Evolutionary conservation across 2,329 filamentous ascomycete species (phyloP), one percentile per base, ranked within the genome.

Genomic region (Emericellopsis cladophorae): DNA sequence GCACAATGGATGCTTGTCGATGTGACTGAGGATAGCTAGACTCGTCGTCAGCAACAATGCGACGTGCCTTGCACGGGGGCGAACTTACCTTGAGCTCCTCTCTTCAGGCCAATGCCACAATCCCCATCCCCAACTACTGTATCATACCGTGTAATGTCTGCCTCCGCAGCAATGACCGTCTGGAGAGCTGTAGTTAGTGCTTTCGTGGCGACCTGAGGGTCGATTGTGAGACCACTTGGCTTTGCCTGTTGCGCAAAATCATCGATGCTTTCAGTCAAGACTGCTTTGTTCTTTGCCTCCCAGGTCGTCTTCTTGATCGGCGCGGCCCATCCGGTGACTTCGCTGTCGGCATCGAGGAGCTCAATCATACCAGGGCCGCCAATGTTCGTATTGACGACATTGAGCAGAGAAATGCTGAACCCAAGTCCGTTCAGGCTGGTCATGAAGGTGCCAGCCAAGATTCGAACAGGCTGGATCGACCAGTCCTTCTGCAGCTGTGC

Each of bases 121-220:
- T 95, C 88, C 37, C 88, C 88, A 54, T 95, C 88, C 34, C 88
- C 88, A 21, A 94, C 86, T 11, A 92, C 76, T 0, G 86, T 93
- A 54, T 87, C 83, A 51, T 77, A 87, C 39, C 66, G 72, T 0
- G 83, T 87, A 39, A 87, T 70, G 39, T 84, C 79, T 2, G 81
- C 78, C 56, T 88, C 83, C 1, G 70, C 80, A 0, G 65, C 68
- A 46, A 86, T 72, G 12, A 88, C 64, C 31, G 66, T 67, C 38
- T 81, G 62, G 14, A 87, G 64, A 0, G 69, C 83, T 14, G 61
- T 64, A 16, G 60, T 68, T 33, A 88, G 62, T 5, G 68, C 67
- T 22, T 65, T 58, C 44, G 67, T 72, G 10, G 75, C 68, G 4
- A 58, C 49, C 14, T 49, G 52, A 11, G 68, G 60, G 46, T 86